A percentile compares a stretch with the other conserved stretches of the same genome.
Conservation (phyloP, 208 protist genomes). For the Ichthyophonus hoferi region DNA sequence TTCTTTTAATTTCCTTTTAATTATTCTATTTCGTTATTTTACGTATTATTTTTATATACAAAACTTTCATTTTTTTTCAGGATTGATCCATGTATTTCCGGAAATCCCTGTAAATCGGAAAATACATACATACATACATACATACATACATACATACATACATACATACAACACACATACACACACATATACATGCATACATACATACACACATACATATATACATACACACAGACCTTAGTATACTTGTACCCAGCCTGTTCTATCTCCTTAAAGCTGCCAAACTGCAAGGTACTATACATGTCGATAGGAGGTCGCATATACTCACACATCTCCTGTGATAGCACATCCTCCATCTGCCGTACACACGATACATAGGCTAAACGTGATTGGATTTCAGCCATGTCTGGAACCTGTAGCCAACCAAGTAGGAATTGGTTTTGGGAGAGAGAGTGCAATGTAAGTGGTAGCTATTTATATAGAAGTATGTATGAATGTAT, state of each 20-base stretch:
- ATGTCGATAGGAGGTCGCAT: constrained; percentile 18
- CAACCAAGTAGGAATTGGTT: too few species aligned
- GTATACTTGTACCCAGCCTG: not conserved
- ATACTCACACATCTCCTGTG: not conserved
- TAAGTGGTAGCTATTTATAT: too few species aligned
- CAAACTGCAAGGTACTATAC: constrained; percentile 28
- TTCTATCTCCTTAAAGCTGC: not conserved
- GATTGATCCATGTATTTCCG: too few species aligned
- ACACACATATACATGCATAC: not conserved
- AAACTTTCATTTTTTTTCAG: not conserved
- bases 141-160: constrained; percentile 12
- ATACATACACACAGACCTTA: not conserved
- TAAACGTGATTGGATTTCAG: constrained; percentile 27
- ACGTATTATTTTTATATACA: not conserved
- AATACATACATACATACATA: too few species aligned
- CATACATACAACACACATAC: not conserved
- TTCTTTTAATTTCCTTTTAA: not conserved
- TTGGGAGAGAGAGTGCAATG: too few species aligned
- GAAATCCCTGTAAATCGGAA: not conserved
- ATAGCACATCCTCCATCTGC: constrained; percentile 6
- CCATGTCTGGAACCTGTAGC: constrained; percentile 24
- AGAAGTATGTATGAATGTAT: too few species aligned
- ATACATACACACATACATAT: constrained; percentile 8
- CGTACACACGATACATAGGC: constrained; percentile 25
- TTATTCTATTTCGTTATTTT: not conserved